A percentile compares a stretch with the other conserved stretches of the same genome.
These are phyloP conservation scores for Blattamonas nauphoetae DNA, from an alignment of 78 protist genomes.

Conservation along the genomic window DNA sequence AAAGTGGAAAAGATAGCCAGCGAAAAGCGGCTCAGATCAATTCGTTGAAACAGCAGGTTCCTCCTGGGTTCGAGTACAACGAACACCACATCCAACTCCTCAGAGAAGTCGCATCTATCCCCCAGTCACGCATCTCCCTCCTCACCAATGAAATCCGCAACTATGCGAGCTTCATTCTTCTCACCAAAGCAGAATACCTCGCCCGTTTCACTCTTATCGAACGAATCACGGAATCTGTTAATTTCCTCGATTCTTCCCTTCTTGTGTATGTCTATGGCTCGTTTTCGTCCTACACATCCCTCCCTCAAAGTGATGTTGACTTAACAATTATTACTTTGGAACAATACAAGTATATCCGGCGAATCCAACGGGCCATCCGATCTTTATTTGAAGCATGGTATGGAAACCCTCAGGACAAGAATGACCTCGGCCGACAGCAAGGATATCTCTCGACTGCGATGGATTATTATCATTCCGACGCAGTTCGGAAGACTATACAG, in stretches of 20 bases:
- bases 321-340: background rate
- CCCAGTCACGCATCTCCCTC: background rate
- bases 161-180: background rate
- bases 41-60: no score
- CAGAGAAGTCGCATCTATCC: background rate
- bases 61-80: background rate
- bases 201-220: background rate
- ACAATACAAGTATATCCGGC: background rate
- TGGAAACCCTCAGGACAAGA: background rate
- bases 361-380: background rate
- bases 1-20: no score
- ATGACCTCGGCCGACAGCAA: background rate
- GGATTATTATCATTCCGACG: background rate
- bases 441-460: background rate
- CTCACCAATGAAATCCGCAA: background rate
- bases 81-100: background rate
- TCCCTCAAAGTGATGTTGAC: background rate
- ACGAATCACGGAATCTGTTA: background rate
- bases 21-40: no score
- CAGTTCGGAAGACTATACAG: background rate
- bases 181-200: background rate
- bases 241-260: background rate
- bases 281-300: background rate
- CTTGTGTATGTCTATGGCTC: background rate
- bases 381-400: background rate